Evolutionary conservation across 1,284 basidiomycete genomes (phyloP).

Genomic region (Cryptococcus sp.): DNA sequence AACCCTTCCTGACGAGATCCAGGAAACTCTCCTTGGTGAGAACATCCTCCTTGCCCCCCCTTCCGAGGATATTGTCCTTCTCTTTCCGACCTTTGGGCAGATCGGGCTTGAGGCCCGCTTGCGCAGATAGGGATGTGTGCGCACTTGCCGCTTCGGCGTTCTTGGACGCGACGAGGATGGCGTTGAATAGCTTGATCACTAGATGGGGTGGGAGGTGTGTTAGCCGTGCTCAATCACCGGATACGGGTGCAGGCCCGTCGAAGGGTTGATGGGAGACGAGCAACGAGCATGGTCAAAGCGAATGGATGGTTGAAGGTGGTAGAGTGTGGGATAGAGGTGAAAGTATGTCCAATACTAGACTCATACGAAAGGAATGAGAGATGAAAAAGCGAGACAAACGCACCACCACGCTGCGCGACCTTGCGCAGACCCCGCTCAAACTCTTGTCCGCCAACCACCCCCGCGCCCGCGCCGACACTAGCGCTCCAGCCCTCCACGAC

Average conservation of each 20-base stretch:
- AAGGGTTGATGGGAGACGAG: too few species aligned
- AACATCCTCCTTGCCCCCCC: conserved; percentile 46
- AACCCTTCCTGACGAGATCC: conserved; percentile 47
- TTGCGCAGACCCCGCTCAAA: conserved; percentile 54
- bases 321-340: too few species aligned
- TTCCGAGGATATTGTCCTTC: conserved; percentile 54
- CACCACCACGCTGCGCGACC: conserved; percentile 54
- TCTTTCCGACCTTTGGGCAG: conserved; percentile 41
- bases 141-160: conserved; percentile 40
- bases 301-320: too few species aligned
- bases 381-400: conserved; percentile 23
- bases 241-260: too few species aligned
- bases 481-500: conserved; percentile 51
- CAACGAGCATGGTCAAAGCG: too few species aligned
- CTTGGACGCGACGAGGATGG: conserved; percentile 51
- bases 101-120: conserved; percentile 45
- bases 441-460: conserved; percentile 46
- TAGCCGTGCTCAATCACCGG: too few species aligned
- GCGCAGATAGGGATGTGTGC: conserved; percentile 28
- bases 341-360: background rate
- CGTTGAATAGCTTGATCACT: conserved; percentile 57
- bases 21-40: conserved; percentile 56
- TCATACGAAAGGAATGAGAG: background rate
- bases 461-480: conserved; percentile 22
- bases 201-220: background rate